Evolutionary conservation across 176 grass and related monocot species (phyloP), one percentile per base, ranked within the genome.

Genomic region (Bromus sterilis): DNA sequence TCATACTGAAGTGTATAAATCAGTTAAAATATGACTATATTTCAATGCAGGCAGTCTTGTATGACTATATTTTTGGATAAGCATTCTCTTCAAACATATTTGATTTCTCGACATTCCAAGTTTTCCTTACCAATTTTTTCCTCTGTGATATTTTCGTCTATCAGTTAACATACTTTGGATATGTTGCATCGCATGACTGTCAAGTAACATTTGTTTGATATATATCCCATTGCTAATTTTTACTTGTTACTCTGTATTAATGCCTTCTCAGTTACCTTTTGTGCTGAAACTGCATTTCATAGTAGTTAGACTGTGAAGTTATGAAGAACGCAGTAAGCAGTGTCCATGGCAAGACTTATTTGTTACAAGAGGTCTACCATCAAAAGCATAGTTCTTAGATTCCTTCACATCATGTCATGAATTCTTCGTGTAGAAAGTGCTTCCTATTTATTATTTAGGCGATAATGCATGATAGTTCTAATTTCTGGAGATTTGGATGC

Each of bases 41-140:
- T 86, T 4, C 28, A 28, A 85, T 79, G 44, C 86, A 97, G 94
- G 94, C 66, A 11, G 86, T 91, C 39, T 33, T 97, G 40, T 97
- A 87, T 74, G 49, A 84, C 21, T 90, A 97, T 66, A 89, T 44
- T 64, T 76, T 97, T 97, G 21, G 91, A 97, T 20, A 91, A 97
- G 32, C 94, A 97, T 75, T 89, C 88, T 62, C 56, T 77, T 21
- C 57, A 93, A 48, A 35, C 18, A 35, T 34, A 21, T 84, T 3
- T 37, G 36, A 37, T 37, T 3, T 37, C 74, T 49, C 24, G 84
- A 57, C 20, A 80, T 11, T 77, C 23, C 74, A 83, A 7, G 29
- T 37, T 66, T 74, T 74, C 36, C 63, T 21, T 41, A 29, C 48
- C 15, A 11, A 59, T 11, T 65, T 16, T 10, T 56, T 4, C 24